Evolutionary conservation across 1,139 yeast species (phyloP), one percentile per base, ranked within the genome.

Genomic region (Blastobotrys proliferans): DNA sequence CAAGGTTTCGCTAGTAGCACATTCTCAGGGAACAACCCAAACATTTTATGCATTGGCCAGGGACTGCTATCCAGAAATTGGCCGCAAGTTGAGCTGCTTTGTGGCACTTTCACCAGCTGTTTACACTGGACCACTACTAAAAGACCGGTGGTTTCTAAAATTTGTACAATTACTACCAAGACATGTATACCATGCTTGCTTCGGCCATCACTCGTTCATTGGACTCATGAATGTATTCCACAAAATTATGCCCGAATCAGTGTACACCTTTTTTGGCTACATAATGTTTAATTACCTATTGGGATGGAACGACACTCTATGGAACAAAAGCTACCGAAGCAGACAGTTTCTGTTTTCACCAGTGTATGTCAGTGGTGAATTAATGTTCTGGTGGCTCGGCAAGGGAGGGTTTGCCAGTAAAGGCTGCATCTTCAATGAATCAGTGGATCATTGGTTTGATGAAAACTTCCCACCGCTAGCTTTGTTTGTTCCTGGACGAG

Each of bases 1-100:
- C 36, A 77, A 81, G 54, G 58, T 88, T 13, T 71, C 82, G 1
- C 63, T 90, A 22, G 72, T 82, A 9, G 90, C 90, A 0, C 98
- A 92, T 58, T 86, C 95, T 19, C 98, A 92, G 63, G 97, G 97
- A 1, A 87, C 97, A 2, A 77, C 96, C 0, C 95, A 90, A 61
- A 73, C 83, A 1, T 83, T 87, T 47, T 65, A 85, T 53, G 73
- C 80, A 1, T 60, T 81, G 22, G 63, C 76, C 1, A 66, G 68
- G 35, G 74, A 78, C 60, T 70, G 76, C 43, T 63, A 66, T 20
- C 73, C 72, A 24, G 68, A 63, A 2, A 51, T 72, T 25, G 68
- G 67, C 19, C 42, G 50, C 37, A 79, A 78, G 51, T 61, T 92
- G 18, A 81, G 79, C 45, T 71, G 76, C 47, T 84, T 88, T 56